Evolutionary conservation across 768 basidiomycete species (phyloP), one percentile per base, ranked within the genome.

Genomic region (Kwoniella newhampshirensis): DNA sequence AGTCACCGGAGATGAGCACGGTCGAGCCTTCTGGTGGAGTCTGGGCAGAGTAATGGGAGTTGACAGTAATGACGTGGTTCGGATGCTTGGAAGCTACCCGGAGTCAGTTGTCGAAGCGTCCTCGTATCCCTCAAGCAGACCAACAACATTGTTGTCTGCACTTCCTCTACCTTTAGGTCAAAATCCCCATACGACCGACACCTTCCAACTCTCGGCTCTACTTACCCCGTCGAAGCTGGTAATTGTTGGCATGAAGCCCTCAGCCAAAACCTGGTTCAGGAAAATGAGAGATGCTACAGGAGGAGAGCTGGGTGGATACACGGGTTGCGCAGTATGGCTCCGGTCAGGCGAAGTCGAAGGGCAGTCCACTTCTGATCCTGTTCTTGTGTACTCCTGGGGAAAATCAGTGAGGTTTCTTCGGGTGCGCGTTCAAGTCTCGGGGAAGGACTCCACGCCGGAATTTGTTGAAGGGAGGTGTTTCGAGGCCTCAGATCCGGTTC

Each of bases 1-100:
- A 47, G 84, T 97, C 37, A 87, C 87, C 3, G 88, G 90, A 2
- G 96, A 98, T 72, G 89, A 94, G 56, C 78, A 82, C 63, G 96
- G 96, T 0, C 81, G 97, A 8, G 89, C 91, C 0, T 99, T 99
- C 77, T 96, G 90, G 73, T 93, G 97, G 77, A 89, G 87, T 52
- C 79, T 99, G 3, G 91, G 96, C 25, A 93, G 90, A 74, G 86
- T 98, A 11, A 81, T 98, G 13, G 96, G 96, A 63, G 87, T 99
- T 5, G 93, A 97, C 43, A 92, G 93, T 12, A 86, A 89, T 15
- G 96, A 99, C 73, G 90, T 89, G 30, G 82, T 98, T 42, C 86
- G 96, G 17, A 89, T 99, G 50, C 81, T 98, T 1, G 96, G 96
- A 1, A 89, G 87, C 67, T 94, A 97, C 69, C 88, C 89, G 3